Evolutionary conservation across 2,329 filamentous ascomycete genomes (phyloP).

Genomic region (Rosellinia necatrix): DNA sequence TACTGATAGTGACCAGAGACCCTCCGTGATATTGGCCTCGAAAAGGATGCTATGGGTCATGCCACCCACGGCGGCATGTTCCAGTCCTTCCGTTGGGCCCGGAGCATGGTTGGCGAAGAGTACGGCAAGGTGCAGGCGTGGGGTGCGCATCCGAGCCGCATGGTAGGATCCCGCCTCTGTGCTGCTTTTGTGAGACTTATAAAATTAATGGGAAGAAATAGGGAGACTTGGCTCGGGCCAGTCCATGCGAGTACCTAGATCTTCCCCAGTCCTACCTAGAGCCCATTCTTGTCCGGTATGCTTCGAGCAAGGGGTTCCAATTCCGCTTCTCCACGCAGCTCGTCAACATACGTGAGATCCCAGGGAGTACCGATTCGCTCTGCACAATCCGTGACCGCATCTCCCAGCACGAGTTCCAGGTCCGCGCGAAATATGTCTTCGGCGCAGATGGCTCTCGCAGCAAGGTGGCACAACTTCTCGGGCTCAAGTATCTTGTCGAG

Average conservation of each 20-base stretch:
- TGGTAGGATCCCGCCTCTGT: slow-evolving; percentile 38
- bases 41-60: slow-evolving; percentile 45
- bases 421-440: slow-evolving; percentile 59
- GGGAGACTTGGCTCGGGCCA: slow-evolving; percentile 49
- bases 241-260: slow-evolving; percentile 49
- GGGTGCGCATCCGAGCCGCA: slow-evolving; percentile 52
- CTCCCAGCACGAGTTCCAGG: slow-evolving; percentile 47
- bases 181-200: not conserved
- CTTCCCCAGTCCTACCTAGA: slow-evolving; percentile 51
- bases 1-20: slow-evolving; percentile 47
- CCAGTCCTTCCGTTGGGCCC: slow-evolving; percentile 57
- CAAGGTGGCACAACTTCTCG: slow-evolving; percentile 44
- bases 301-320: slow-evolving; percentile 44
- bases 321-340: slow-evolving; percentile 47
- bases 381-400: slow-evolving; percentile 44
- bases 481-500: slow-evolving; percentile 42
- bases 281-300: slow-evolving; percentile 48
- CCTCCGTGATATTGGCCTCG: slow-evolving; percentile 56
- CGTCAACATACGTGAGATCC: slow-evolving; percentile 35
- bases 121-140: slow-evolving; percentile 56
- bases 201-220: slow-evolving; percentile 27
- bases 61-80: slow-evolving; percentile 48
- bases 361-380: slow-evolving; percentile 22
- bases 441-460: slow-evolving; percentile 59
- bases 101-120: slow-evolving; percentile 57